Percentiles rank a stretch among this genome's conserved stretches.
These are phyloP conservation scores for Russula vinacea DNA, from an alignment of 768 basidiomycete species.

Conservation along the genomic window DNA sequence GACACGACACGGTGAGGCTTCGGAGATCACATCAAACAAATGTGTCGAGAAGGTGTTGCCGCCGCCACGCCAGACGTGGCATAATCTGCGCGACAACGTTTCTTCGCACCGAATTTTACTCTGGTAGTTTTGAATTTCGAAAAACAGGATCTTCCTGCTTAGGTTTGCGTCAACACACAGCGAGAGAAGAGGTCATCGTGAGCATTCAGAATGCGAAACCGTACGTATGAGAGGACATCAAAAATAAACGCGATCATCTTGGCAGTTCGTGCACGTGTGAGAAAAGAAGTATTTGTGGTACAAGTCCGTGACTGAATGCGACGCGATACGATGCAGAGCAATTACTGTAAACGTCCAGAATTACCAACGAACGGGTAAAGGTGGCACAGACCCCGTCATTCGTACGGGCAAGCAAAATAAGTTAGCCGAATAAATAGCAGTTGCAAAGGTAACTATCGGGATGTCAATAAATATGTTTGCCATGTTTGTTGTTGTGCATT, in stretches of 20 bases:
- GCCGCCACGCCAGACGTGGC: neutral
- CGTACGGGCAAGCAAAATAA: constrained; percentile 21
- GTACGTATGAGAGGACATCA: neutral
- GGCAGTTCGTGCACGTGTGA: neutral
- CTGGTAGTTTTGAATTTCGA: neutral
- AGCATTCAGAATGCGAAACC: neutral
- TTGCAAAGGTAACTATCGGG: constrained; percentile 23
- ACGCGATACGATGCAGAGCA: constrained; percentile 8
- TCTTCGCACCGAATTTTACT: neutral
- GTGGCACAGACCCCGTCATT: neutral
- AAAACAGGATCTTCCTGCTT: neutral
- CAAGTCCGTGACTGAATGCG: constrained; percentile 13
- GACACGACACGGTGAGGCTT: neutral
- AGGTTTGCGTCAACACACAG: neutral
- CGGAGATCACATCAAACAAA: constrained; percentile 1
- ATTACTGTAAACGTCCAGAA: constrained; percentile 9
- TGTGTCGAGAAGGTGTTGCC: neutral
- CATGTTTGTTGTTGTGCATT: constrained; percentile 18
- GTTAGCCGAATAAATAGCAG: constrained; percentile 25
- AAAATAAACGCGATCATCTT: neutral
- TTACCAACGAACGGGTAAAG: constrained; percentile 11
- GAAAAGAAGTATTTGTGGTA: neutral
- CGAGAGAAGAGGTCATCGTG: neutral
- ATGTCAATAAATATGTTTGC: constrained; percentile 24
- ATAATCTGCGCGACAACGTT: neutral